Conservation (phyloP, 2,329 filamentous ascomycete species). For the Claviceps quebecensis region DNA sequence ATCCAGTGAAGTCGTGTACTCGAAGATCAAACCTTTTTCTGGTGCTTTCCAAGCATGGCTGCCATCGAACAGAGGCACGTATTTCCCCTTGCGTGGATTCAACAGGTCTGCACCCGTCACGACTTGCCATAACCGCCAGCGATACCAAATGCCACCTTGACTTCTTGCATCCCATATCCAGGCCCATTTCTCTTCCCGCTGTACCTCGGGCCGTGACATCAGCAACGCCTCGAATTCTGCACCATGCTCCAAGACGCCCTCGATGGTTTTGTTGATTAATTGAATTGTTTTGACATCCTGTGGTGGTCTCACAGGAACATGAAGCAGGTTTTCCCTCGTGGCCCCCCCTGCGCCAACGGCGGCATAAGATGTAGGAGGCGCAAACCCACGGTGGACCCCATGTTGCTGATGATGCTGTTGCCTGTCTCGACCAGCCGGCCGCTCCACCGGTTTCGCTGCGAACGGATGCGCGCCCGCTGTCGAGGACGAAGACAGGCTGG, state of each 20-base stretch:
- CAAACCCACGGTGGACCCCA: constrained; percentile 48
- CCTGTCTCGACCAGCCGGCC: constrained; percentile 17
- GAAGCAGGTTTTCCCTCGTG: constrained; percentile 34
- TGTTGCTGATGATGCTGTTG: constrained; percentile 26
- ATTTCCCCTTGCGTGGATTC: constrained; percentile 33
- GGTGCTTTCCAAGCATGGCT: constrained; percentile 67
- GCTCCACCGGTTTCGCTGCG: constrained; percentile 55
- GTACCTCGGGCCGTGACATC: constrained; percentile 74
- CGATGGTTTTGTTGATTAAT: constrained; percentile 78
- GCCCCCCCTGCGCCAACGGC: constrained; percentile 27
- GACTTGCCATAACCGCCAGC: constrained; percentile 81
- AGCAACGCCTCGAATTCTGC: constrained; percentile 82
- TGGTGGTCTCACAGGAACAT: constrained; percentile 63
- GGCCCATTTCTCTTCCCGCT: constrained; percentile 78
- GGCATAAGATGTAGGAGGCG: constrained; percentile 59
- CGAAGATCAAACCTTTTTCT: constrained; percentile 56
- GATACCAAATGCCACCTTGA: constrained; percentile 74
- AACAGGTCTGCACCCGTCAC: constrained; percentile 47
- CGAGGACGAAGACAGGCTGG: constrained; percentile 15
- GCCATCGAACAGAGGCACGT: constrained; percentile 58
- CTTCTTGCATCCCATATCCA: constrained; percentile 85
- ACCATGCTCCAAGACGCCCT: constrained; percentile 64
- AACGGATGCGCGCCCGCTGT: constrained; percentile 51
- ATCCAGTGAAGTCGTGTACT: constrained; percentile 62
- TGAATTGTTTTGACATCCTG: constrained; percentile 64